These are phyloP conservation scores for Arthrobotrys sinensis DNA, from an alignment of 2,329 filamentous ascomycete species.

Conservation along the genomic window DNA sequence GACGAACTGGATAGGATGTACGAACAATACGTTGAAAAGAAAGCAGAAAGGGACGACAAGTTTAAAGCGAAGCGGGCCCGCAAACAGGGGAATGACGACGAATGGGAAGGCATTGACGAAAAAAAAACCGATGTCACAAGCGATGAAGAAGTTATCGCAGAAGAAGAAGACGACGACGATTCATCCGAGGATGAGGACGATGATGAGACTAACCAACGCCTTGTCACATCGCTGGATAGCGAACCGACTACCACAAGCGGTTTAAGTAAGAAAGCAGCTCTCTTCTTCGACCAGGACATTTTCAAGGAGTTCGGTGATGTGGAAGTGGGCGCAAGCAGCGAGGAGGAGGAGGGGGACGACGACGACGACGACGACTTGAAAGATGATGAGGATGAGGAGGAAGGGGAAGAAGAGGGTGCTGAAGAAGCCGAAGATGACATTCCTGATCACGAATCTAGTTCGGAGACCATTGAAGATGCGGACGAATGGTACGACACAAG, in stretches of 20 bases:
- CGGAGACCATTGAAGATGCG: slow-evolving; percentile 63
- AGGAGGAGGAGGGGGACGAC: slow-evolving; percentile 69
- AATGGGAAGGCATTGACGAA: slow-evolving; percentile 90
- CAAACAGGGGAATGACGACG: slow-evolving; percentile 84
- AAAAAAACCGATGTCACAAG: slow-evolving; percentile 75
- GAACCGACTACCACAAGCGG: slow-evolving; percentile 71
- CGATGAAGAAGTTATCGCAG: slow-evolving; percentile 71
- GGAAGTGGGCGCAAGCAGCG: slow-evolving; percentile 74
- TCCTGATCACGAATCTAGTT: slow-evolving; percentile 49
- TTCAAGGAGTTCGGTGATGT: slow-evolving; percentile 79
- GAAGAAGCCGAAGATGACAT: slow-evolving; percentile 64
- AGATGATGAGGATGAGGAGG: slow-evolving; percentile 68
- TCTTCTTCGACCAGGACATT: slow-evolving; percentile 95
- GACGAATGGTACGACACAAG: slow-evolving; percentile 62
- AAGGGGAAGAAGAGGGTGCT: slow-evolving; percentile 66
- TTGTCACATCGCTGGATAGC: slow-evolving; percentile 76
- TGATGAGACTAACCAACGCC: slow-evolving; percentile 69
- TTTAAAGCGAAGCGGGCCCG: slow-evolving; percentile 90
- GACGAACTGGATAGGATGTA: slow-evolving; percentile 90
- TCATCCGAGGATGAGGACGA: slow-evolving; percentile 71
- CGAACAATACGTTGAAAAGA: slow-evolving; percentile 84
- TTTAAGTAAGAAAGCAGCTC: slow-evolving; percentile 85
- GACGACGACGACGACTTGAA: slow-evolving; percentile 67
- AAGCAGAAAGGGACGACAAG: slow-evolving; percentile 85
- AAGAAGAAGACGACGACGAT: slow-evolving; percentile 76